phyloP scores from a whole-genome alignment of 176 grass and related monocot genomes.

The Phragmites australis region DNA sequence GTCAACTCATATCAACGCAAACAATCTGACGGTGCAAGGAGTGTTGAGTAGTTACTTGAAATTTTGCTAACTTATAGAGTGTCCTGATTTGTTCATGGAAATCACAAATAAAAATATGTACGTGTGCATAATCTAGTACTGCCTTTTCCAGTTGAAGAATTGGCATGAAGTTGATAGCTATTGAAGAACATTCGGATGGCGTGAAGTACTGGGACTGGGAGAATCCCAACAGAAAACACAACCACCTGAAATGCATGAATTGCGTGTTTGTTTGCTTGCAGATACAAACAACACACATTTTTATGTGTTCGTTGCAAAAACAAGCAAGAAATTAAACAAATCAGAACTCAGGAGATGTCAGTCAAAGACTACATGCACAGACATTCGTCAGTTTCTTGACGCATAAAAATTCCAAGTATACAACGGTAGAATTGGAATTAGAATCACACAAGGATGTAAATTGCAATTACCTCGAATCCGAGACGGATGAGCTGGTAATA shows the following conservation, averaged over 20 bases:
- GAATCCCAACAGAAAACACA: neutral
- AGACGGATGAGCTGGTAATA: conserved; percentile 83
- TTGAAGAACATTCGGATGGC: conserved; percentile 8
- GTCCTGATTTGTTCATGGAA: too few relatives aligned
- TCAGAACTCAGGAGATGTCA: neutral
- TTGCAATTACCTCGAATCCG: conserved; percentile 61
- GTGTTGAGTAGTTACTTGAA: neutral
- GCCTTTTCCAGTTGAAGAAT: too few relatives aligned
- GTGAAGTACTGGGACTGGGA: neutral
- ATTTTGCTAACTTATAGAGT: neutral
- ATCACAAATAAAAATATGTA: neutral
- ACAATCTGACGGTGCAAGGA: neutral
- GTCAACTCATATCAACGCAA: neutral
- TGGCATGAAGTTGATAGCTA: neutral
- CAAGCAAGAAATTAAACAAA: neutral
- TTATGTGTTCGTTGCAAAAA: neutral
- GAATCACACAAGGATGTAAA: neutral
- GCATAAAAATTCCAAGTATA: too few relatives aligned
- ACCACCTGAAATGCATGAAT: neutral
- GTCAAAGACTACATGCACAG: neutral
- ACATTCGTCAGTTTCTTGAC: too few relatives aligned
- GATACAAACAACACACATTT: neutral
- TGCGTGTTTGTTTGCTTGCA: conserved; percentile 4
- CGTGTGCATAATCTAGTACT: too few relatives aligned
- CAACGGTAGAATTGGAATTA: neutral